Evolutionary conservation across 371 early-diverging fungal species (phyloP), one percentile per base, ranked within the genome.

Genomic region (Haplosporangium sp.): DNA sequence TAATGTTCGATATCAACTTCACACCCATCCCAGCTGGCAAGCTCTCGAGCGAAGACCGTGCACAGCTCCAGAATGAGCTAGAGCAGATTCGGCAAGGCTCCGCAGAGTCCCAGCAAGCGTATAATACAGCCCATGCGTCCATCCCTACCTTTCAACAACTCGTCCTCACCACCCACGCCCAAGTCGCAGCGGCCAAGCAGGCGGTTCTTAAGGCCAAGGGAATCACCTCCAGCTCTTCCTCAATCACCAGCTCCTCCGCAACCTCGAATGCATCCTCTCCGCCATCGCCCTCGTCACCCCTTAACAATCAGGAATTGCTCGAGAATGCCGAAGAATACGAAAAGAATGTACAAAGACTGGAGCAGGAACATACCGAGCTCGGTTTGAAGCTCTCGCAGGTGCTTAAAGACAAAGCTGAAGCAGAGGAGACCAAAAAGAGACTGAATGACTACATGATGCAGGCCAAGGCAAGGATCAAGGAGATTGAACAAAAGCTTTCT

Each of bases 371-470:
- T 45, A 56, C 56, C 8, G 67, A 67, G 9, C 68, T 77, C 6
- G 77, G 77, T 2, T 29, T 59, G 12, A 70, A 62, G 18, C 55
- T 77, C 16, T 67, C 77, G 14, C 71, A 71, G 50, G 71, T 64
- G 4, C 59, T 77, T 5, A 62, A 64, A 38, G 77, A 77, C 55
- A 77, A 77, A 57, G 77, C 77, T 11, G 71, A 77, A 53, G 77
- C 77, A 0, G 77, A 77, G 36, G 77, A 77, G 53, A 71, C 67
- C 10, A 77, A 77, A 63, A 77, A 77, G 68, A 46, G 72, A 8
- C 48, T 77, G 56, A 67, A 59, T 40, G 77, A 77, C 50, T 60
- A 71, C 52, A 64, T 77, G 51, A 37, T 56, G 18, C 62, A 67
- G 8, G 71, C 71, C 14, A 77, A 67, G 72, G 54, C 71, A 43